Conservation (phyloP, 495 filamentous ascomycete genomes). For the Aspergillus carlsbadensis region DNA sequence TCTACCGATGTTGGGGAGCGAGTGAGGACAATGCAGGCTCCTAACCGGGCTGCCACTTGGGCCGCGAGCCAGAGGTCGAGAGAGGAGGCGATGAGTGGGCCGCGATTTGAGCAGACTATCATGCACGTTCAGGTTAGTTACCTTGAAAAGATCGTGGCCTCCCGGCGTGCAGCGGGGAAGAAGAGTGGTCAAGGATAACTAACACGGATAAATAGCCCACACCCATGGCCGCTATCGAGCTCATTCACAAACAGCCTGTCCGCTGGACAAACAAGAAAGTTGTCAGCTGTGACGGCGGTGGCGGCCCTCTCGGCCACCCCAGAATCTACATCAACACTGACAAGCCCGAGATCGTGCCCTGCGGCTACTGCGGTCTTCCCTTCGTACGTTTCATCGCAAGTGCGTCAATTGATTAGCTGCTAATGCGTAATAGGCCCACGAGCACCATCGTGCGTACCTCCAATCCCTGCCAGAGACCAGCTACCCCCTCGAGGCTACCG, state of each 20-base stretch:
- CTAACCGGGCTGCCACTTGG: slow-evolving; percentile 81
- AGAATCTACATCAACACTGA: slow-evolving; percentile 96
- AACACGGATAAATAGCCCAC: slow-evolving; percentile 59
- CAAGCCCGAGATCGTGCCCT: slow-evolving; percentile 88
- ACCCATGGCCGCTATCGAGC: slow-evolving; percentile 84
- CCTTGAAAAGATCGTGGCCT: not conserved
- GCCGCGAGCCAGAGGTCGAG: slow-evolving; percentile 78
- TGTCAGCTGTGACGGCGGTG: slow-evolving; percentile 90
- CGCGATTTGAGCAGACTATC: slow-evolving; percentile 94
- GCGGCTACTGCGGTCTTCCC: slow-evolving; percentile 92
- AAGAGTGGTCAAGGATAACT: not conserved
- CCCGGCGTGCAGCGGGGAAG: not conserved
- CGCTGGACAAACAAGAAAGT: slow-evolving; percentile 79
- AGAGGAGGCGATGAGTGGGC: slow-evolving; percentile 80
- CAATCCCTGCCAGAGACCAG: slow-evolving; percentile 74
- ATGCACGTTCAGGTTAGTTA: slow-evolving; percentile 79
- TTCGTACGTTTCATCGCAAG: slow-evolving; percentile 62
- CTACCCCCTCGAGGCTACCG: slow-evolving; percentile 65
- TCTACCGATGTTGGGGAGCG: slow-evolving; percentile 58
- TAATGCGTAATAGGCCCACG: slow-evolving; percentile 65
- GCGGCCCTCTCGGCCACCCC: slow-evolving; percentile 88
- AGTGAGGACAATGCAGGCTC: slow-evolving; percentile 70
- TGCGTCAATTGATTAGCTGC: not conserved
- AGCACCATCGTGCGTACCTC: slow-evolving; percentile 78
- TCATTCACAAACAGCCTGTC: slow-evolving; percentile 95